Base-by-base conservation (phyloP, 2,329 filamentous ascomycete genomes). In the Stemphylium lycopersici region DNA sequence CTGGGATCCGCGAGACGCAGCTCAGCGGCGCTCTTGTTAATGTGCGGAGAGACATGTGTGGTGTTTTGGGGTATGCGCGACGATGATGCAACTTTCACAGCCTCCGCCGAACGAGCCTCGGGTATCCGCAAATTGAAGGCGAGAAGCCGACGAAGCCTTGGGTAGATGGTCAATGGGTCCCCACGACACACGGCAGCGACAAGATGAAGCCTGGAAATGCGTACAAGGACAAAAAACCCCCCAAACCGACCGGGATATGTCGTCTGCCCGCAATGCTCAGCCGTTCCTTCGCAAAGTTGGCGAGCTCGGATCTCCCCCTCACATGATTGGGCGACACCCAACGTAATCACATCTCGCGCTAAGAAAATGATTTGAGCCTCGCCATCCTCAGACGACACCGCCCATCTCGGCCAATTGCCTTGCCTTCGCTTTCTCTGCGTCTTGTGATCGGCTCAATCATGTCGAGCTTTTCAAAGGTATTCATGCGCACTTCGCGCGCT, bases 401-500 rank as follows among this genome's bases (percentile, higher is more conserved):
- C 61, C 26, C 66, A 62, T 61, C 66, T 26, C 59, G 62, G 56
- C 55, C 67, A 66, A 62, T 65, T 64, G 69, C 64, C 58, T 36
- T 62, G 59, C 54, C 50, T 55, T 51, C 15, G 52, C 47, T 41
- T 26, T 24, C 8, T 34, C 39, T 8, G 52, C 36, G 42, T 55
- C 41, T 15, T 51, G 47, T 55, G 36, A 55, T 42, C 47, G 47
- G 39, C 62, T 63, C 67, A 56, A 66, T 68, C 69, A 96, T 96
- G 90, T 88, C 91, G 78, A 84, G 85, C 74, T 87, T 95, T 74
- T 85, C 91, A 76, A 87, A 91, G 79, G 88, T 91, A 70, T 87
- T 96, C 72, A 78, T 95, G 80, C 90, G 90, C 82, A 90, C 91
- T 65, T 89, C 90, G 77, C 89, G 91, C 73, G 82, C 85, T 69